Conservation (phyloP, 2,329 filamentous ascomycete genomes). For the Penicillium sp. region DNA sequence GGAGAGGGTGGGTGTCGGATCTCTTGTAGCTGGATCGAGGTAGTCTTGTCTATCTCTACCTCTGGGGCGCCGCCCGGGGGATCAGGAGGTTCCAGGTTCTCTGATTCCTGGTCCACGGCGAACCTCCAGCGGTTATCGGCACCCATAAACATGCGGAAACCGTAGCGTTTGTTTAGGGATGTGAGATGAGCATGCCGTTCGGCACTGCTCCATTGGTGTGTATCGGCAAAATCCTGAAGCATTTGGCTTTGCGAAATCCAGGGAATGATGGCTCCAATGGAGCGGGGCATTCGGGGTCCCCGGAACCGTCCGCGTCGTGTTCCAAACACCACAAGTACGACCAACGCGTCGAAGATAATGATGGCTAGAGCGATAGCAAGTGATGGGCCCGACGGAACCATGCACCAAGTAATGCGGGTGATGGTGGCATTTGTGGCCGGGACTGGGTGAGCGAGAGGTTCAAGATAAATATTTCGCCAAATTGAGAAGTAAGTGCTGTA, state of each 20-base stretch:
- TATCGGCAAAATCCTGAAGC: slow-evolving; percentile 31
- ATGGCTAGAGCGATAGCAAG: slow-evolving; percentile 29
- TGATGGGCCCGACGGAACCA: slow-evolving; percentile 31
- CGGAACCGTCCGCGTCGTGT: slow-evolving; percentile 34
- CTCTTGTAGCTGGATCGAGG: slow-evolving; percentile 20
- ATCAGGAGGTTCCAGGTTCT: neutral
- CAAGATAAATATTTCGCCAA: slow-evolving; percentile 34
- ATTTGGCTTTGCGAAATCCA: slow-evolving; percentile 37
- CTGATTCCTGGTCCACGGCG: slow-evolving; percentile 33
- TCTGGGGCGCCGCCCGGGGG: neutral
- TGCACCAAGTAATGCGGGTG: slow-evolving; percentile 31
- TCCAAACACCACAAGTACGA: slow-evolving; percentile 34
- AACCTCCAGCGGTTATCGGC: slow-evolving; percentile 31
- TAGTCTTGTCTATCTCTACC: slow-evolving; percentile 21
- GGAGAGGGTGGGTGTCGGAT: slow-evolving; percentile 6
- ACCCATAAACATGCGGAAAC: slow-evolving; percentile 32
- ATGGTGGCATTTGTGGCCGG: slow-evolving; percentile 27
- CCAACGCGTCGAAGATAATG: slow-evolving; percentile 32
- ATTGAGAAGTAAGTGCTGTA: slow-evolving; percentile 37
- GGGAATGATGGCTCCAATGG: slow-evolving; percentile 34
- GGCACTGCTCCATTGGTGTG: slow-evolving; percentile 29
- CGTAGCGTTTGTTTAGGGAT: slow-evolving; percentile 31
- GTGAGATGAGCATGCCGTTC: slow-evolving; percentile 28
- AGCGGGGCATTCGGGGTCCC: slow-evolving; percentile 34
- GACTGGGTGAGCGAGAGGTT: slow-evolving; percentile 20